Evolutionary conservation across 2,329 filamentous ascomycete genomes (phyloP).

Genomic region (Chlorencoelia australis): DNA sequence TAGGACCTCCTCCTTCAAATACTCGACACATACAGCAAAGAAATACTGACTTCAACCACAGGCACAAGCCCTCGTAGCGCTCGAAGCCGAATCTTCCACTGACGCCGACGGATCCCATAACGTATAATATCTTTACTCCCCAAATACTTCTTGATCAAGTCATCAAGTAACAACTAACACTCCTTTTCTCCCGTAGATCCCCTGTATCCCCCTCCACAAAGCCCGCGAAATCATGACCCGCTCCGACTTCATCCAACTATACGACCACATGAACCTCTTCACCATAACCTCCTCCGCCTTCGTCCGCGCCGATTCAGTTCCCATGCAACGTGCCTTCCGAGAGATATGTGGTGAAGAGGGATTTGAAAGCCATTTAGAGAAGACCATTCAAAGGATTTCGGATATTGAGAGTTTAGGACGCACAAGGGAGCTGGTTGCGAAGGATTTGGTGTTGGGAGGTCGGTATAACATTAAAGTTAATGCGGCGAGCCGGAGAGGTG

Average conservation of each 20-base stretch:
- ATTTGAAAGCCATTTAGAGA: constrained; percentile 75
- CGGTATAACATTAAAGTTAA: constrained; percentile 55
- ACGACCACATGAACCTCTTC: constrained; percentile 92
- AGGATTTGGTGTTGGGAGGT: constrained; percentile 80
- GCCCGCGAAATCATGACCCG: constrained; percentile 92
- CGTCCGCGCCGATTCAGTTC: constrained; percentile 87
- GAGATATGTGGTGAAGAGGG: constrained; percentile 68
- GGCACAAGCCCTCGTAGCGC: constrained; percentile 82
- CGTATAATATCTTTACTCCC: constrained; percentile 54
- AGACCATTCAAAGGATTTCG: constrained; percentile 74
- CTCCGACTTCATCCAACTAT: constrained; percentile 83
- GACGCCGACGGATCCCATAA: constrained; percentile 13
- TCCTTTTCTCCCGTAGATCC: no score
- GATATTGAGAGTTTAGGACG: constrained; percentile 88
- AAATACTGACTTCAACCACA: no score
- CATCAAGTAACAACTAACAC: no score
- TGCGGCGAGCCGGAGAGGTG: constrained; percentile 18
- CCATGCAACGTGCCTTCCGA: constrained; percentile 88
- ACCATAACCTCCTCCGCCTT: constrained; percentile 81
- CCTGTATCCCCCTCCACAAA: constrained; percentile 69
- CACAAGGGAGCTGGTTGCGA: constrained; percentile 90
- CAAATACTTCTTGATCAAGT: no score
- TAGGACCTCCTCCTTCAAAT: no score
- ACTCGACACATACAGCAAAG: no score
- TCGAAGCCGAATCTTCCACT: constrained; percentile 39